phyloP scores from a whole-genome alignment of 1,284 basidiomycete genomes.

The Agaricales sp. region DNA sequence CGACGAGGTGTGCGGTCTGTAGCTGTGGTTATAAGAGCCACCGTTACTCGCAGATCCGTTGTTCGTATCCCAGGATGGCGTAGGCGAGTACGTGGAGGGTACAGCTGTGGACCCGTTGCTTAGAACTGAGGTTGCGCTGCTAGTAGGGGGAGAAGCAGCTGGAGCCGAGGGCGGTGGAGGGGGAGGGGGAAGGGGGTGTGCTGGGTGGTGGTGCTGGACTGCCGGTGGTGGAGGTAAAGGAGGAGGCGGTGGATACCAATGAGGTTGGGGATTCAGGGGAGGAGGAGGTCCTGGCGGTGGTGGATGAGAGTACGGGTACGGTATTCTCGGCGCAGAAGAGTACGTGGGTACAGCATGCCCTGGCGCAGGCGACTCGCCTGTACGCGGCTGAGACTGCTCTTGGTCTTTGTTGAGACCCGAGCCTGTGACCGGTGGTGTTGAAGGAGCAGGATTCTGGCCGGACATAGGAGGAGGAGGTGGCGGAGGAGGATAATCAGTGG shows the following conservation, averaged over 20 bases:
- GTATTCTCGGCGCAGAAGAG: background rate
- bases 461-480: background rate
- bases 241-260: background rate
- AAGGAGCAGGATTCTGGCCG: background rate
- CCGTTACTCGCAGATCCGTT: no score
- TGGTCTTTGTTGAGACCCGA: background rate
- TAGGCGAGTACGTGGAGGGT: no score
- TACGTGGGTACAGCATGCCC: background rate
- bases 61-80: no score
- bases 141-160: slow-evolving; percentile 4
- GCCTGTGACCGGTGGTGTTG: background rate
- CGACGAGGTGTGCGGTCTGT: no score
- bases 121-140: background rate
- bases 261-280: no score
- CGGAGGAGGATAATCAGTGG: background rate
- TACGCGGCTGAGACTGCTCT: background rate
- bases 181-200: slow-evolving; percentile 7
- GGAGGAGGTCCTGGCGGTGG: background rate
- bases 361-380: no score
- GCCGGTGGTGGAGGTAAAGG: background rate
- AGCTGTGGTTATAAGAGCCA: background rate
- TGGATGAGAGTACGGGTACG: background rate
- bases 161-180: slow-evolving; percentile 7
- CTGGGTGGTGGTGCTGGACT: slow-evolving; percentile 1
- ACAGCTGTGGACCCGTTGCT: no score